Conservation (phyloP, 495 filamentous ascomycete genomes). For the Amorphotheca resinae region DNA sequence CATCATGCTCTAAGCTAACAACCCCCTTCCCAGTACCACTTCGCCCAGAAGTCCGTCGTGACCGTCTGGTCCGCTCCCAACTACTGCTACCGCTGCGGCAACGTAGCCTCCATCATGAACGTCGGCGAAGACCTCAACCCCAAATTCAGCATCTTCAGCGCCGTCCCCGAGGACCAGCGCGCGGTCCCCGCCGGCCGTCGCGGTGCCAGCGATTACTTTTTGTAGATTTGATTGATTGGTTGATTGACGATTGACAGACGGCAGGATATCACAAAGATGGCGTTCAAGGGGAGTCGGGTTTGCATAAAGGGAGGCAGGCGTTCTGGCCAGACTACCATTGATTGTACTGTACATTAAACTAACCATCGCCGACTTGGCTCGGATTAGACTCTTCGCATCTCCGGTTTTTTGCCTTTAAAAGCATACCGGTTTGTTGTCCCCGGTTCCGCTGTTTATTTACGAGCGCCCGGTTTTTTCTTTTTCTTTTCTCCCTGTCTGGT, state of each 20-base stretch:
- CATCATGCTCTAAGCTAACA: too few species aligned
- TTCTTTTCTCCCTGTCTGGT: too few species aligned
- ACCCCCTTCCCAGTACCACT: slow-evolving; percentile 57
- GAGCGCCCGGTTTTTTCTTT: too few species aligned
- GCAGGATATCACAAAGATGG: not conserved
- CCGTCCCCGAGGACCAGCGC: slow-evolving; percentile 83
- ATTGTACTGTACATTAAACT: too few species aligned
- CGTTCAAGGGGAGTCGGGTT: not conserved
- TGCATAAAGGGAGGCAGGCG: too few species aligned
- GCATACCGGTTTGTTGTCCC: too few species aligned
- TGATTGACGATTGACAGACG: not conserved
- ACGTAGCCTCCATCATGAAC: slow-evolving; percentile 94
- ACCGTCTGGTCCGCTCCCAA: slow-evolving; percentile 98
- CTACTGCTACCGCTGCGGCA: slow-evolving; percentile 98
- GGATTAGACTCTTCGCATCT: too few species aligned
- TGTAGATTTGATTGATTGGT: slow-evolving; percentile 40
- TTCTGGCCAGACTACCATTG: too few species aligned
- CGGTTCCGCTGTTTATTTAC: too few species aligned
- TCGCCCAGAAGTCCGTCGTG: slow-evolving; percentile 90
- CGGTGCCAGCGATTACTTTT: slow-evolving; percentile 85
- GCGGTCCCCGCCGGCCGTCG: slow-evolving; percentile 73
- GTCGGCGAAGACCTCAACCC: slow-evolving; percentile 73
- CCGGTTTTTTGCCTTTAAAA: too few species aligned
- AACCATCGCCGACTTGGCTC: too few species aligned
- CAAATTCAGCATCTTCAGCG: slow-evolving; percentile 87